Evolutionary conservation across 2,329 filamentous ascomycete species (phyloP).

Genomic region (Aspergillus pseudotamarii): DNA sequence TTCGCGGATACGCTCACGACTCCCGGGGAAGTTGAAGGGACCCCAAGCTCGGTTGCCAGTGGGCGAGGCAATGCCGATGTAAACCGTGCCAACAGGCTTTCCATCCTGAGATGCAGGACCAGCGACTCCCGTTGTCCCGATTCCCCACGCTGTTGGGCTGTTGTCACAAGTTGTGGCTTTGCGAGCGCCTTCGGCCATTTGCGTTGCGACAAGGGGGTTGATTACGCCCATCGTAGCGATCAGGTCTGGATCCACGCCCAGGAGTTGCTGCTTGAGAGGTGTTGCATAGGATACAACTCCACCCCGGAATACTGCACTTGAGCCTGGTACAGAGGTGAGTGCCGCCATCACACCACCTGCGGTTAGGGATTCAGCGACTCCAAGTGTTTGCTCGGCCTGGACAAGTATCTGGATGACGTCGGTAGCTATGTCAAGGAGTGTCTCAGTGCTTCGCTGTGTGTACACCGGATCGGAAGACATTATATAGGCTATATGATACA

Average conservation of each 20-base stretch:
- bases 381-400: neutral
- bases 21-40: neutral
- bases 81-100: neutral
- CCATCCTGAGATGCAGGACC: neutral
- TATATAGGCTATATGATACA: neutral
- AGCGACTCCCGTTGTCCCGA: neutral
- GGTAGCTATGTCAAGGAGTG: neutral
- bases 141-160: neutral
- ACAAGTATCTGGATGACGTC: neutral
- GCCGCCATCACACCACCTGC: neutral
- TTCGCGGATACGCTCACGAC: neutral
- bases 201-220: neutral
- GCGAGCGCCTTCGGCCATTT: neutral
- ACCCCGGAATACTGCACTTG: neutral
- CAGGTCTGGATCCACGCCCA: neutral
- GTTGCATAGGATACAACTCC: neutral
- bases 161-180: neutral
- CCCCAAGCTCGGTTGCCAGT: neutral
- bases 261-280: neutral
- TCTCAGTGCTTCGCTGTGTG: neutral
- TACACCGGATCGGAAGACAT: neutral
- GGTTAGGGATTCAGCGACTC: neutral
- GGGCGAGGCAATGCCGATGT: neutral
- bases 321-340: neutral
- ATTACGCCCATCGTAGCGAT: neutral